Percentiles rank a stretch among this genome's conserved stretches.
phyloP scores from a whole-genome alignment of 495 filamentous ascomycete species.

The Tuber indicum region DNA sequence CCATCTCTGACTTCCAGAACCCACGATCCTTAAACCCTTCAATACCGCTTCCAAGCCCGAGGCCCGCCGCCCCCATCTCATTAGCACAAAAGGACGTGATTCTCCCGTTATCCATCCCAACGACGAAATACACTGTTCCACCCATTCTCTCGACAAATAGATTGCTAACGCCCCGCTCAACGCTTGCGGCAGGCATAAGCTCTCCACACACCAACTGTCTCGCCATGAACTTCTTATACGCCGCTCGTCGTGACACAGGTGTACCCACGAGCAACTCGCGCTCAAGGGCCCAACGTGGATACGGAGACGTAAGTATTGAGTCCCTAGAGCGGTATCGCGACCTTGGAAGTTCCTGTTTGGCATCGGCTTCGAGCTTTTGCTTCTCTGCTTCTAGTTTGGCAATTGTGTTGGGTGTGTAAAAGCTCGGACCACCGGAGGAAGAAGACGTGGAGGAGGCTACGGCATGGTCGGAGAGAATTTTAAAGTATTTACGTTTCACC shows the following conservation, averaged over 20 bases:
- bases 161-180: not conserved
- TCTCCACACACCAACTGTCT: not conserved
- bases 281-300: not conserved
- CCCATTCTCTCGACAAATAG: not conserved
- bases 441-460: slow-evolving; percentile 18
- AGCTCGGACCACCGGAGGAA: slow-evolving; percentile 3
- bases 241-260: not conserved
- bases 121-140: not conserved
- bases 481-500: slow-evolving; percentile 49
- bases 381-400: slow-evolving; percentile 18
- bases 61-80: not conserved
- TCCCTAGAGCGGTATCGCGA: not conserved
- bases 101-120: not conserved
- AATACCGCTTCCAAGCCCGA: not conserved
- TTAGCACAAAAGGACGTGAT: not conserved
- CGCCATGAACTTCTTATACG: not conserved
- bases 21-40: not conserved
- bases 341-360: not conserved
- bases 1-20: not conserved
- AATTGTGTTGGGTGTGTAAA: slow-evolving; percentile 33
- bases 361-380: not conserved
- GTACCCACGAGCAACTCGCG: not conserved
- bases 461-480: slow-evolving; percentile 44
- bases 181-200: not conserved
- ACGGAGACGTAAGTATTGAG: not conserved